Evolutionary conservation across 2,329 filamentous ascomycete genomes (phyloP).

Genomic region (Daldinia sp.): DNA sequence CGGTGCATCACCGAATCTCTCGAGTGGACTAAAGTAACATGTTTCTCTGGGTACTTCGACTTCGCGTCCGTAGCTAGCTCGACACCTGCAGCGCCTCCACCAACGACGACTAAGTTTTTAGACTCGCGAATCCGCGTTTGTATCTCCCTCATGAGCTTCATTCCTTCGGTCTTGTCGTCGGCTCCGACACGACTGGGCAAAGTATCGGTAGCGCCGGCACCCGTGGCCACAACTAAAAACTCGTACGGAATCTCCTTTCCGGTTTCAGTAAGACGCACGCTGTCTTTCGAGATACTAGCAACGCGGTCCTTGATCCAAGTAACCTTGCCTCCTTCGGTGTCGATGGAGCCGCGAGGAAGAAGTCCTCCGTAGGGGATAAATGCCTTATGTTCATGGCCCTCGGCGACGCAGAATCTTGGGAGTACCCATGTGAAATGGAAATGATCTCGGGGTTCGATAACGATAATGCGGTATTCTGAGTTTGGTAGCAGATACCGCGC

Average conservation of each 20-base stretch:
- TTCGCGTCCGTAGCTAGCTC: slow-evolving; percentile 69
- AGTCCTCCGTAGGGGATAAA: slow-evolving; percentile 66
- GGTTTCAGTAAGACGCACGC: slow-evolving; percentile 51
- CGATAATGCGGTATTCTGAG: slow-evolving; percentile 58
- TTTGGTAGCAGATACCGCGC: slow-evolving; percentile 57
- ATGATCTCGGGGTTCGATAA: slow-evolving; percentile 67
- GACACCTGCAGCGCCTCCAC: slow-evolving; percentile 69
- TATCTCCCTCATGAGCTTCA: slow-evolving; percentile 54
- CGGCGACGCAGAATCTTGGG: slow-evolving; percentile 64
- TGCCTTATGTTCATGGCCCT: slow-evolving; percentile 64
- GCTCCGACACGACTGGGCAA: slow-evolving; percentile 59
- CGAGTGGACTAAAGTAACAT: slow-evolving; percentile 66
- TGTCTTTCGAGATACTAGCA: slow-evolving; percentile 47
- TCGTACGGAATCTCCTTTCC: slow-evolving; percentile 60
- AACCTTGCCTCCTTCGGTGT: slow-evolving; percentile 39
- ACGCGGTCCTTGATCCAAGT: slow-evolving; percentile 55
- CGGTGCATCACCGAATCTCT: slow-evolving; percentile 60
- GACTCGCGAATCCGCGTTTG: slow-evolving; percentile 56
- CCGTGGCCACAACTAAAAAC: slow-evolving; percentile 66
- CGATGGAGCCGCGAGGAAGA: slow-evolving; percentile 44
- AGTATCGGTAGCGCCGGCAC: slow-evolving; percentile 52
- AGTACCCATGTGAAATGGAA: slow-evolving; percentile 69
- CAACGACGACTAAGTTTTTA: slow-evolving; percentile 58
- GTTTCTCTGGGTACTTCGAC: slow-evolving; percentile 62
- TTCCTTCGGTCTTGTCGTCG: slow-evolving; percentile 53